A percentile compares a stretch with the other conserved stretches of the same genome.
Conservation (phyloP, 495 filamentous ascomycete genomes). For the Rostrohypoxylon terebratum region DNA sequence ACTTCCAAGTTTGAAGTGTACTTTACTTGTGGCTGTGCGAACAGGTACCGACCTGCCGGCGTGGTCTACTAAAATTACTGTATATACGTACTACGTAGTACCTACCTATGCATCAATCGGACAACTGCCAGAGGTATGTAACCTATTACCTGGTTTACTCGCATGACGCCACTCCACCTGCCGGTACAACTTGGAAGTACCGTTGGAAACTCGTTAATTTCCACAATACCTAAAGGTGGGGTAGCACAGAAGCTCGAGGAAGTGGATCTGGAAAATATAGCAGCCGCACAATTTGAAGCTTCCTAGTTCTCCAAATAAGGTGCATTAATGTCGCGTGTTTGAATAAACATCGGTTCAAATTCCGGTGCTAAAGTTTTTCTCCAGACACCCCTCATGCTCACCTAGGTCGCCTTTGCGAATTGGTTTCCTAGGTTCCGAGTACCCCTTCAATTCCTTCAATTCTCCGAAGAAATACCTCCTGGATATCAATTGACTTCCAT, state of each 20-base stretch:
- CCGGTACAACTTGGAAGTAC: too few relatives aligned
- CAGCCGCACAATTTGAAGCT: conserved; percentile 20
- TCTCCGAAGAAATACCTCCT: not conserved
- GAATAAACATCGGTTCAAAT: conserved; percentile 29
- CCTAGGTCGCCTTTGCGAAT: conserved; percentile 4
- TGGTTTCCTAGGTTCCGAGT: not conserved
- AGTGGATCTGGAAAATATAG: conserved; percentile 5
- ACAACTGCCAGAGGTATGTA: not conserved
- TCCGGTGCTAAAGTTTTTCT: conserved; percentile 10
- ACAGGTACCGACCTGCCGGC: not conserved
- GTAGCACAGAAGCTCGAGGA: not conserved
- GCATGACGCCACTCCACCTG: conserved; percentile 13
- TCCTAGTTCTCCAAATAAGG: conserved; percentile 11
- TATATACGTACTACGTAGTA: not conserved
- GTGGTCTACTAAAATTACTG: not conserved
- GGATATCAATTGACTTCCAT: conserved; percentile 13
- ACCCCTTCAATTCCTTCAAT: too few relatives aligned
- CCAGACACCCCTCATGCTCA: not conserved
- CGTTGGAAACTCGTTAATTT: conserved; percentile 2
- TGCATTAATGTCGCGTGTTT: conserved; percentile 33
- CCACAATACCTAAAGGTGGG: not conserved
- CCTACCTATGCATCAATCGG: not conserved
- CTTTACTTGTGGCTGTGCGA: not conserved
- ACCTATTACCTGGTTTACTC: too few relatives aligned
- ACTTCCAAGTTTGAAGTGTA: not conserved